These are phyloP conservation scores for Yarrowia bubula DNA, from an alignment of 805 yeast genomes.

Conservation along the genomic window DNA sequence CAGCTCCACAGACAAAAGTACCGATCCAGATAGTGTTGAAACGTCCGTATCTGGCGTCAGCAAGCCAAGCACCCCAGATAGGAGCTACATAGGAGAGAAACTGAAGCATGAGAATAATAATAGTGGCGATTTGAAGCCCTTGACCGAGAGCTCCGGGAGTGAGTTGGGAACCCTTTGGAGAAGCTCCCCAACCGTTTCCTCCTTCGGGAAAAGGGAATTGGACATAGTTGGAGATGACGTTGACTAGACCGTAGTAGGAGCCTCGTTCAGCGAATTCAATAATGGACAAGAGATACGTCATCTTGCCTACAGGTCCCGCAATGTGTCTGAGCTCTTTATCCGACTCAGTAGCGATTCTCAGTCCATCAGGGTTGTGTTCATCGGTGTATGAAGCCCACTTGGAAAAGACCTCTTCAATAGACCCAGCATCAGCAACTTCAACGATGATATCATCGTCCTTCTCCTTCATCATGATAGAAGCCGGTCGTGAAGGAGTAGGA, in stretches of 20 bases:
- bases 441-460: background rate
- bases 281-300: slow-evolving; percentile 33
- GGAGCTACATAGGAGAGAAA: slow-evolving; percentile 3
- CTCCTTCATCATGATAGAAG: background rate
- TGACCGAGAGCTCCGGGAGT: slow-evolving; percentile 53
- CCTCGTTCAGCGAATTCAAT: slow-evolving; percentile 57
- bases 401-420: slow-evolving; percentile 31
- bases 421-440: background rate
- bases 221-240: slow-evolving; percentile 49
- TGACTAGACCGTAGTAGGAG: slow-evolving; percentile 50
- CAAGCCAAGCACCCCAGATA: slow-evolving; percentile 51
- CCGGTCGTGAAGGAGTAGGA: background rate
- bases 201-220: slow-evolving; percentile 52
- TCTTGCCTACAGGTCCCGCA: slow-evolving; percentile 28
- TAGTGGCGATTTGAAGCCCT: slow-evolving; percentile 49
- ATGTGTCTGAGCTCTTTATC: slow-evolving; percentile 27
- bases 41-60: slow-evolving; percentile 52
- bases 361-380: slow-evolving; percentile 11
- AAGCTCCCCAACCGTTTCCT: slow-evolving; percentile 48
- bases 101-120: slow-evolving; percentile 41
- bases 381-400: slow-evolving; percentile 4
- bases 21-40: slow-evolving; percentile 53
- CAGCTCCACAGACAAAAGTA: slow-evolving; percentile 47
- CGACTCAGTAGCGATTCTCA: background rate
- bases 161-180: slow-evolving; percentile 40